phyloP scores from a whole-genome alignment of 805 yeast species.

The Myxozyma melibiosi region DNA sequence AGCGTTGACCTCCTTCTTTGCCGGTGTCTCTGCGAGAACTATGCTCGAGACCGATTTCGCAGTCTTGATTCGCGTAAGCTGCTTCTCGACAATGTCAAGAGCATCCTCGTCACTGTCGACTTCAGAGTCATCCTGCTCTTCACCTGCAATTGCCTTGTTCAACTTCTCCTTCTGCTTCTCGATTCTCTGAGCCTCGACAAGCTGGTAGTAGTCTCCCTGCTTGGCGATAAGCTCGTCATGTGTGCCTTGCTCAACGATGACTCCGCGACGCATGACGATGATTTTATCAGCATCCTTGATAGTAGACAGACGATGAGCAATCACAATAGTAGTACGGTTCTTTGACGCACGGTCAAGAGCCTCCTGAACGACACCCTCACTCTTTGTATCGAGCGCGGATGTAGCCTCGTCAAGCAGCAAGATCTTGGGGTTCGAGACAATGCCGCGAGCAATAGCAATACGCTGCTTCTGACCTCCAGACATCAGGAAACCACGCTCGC shows the following conservation, averaged over 20 bases:
- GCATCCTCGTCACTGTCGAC: constrained; percentile 6
- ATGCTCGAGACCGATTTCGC: constrained; percentile 20
- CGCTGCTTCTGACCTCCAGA: constrained; percentile 72
- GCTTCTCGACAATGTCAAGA: background rate
- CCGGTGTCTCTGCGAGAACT: constrained; percentile 3
- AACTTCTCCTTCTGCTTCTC: constrained; percentile 23
- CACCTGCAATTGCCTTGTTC: constrained; percentile 9
- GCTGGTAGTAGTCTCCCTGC: constrained; percentile 35
- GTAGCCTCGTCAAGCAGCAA: constrained; percentile 68
- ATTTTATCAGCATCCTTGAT: constrained; percentile 53
- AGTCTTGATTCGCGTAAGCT: constrained; percentile 13
- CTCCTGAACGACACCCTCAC: constrained; percentile 61
- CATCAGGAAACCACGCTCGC: constrained; percentile 59
- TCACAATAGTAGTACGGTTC: constrained; percentile 51
- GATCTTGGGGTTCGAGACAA: constrained; percentile 56
- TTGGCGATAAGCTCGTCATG: constrained; percentile 40
- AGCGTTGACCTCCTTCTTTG: background rate
- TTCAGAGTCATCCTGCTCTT: background rate
- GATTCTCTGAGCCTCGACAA: constrained; percentile 39
- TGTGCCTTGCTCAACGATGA: constrained; percentile 48
- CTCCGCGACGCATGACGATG: constrained; percentile 49
- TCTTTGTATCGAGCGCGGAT: constrained; percentile 62
- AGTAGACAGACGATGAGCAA: constrained; percentile 57
- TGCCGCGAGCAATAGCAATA: constrained; percentile 64
- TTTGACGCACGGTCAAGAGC: constrained; percentile 47